Evolutionary conservation across 1,284 basidiomycete genomes (phyloP), one percentile per base, ranked within the genome.

Genomic region (Tylopilus orsonianus): DNA sequence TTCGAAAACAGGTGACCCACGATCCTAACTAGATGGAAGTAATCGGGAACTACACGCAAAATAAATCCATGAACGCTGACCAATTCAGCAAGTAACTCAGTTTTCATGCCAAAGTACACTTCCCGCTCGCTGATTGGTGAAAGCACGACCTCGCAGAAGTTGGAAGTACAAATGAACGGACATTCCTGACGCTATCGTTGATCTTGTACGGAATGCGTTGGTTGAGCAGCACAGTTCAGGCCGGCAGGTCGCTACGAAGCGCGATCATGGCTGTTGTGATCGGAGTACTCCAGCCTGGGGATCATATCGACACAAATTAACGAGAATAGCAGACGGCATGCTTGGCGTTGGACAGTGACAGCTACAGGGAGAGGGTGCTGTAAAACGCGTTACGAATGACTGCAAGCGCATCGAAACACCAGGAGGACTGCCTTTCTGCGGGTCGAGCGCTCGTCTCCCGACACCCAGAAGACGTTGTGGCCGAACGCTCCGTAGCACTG

Each of bases 1-100:
- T 63, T 99, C 95, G 6, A 99, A 77, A 66, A 84, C n/a, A 97
- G 0, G 93, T 93, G 3, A 97, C 92, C 16, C 75, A 19, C 74
- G 75, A 65, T 84, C 29, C 87, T 86, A 50, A 44, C 41, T 18
- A 44, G 22, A 41, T n/a, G 35, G 35, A 32, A 48, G 38, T 0
- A 2, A 30, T 55, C 4, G 36, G 41, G 9, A 19, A 36, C 14
- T 22, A 10, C 27, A 48, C 18, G 29, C 12, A 16, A 40, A n/a
- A 18, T 22, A 8, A n/a, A 3, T 10, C 20, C 10, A 2, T 7
- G 16, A 27, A n/a, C n/a, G 70, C 72, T 54, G 59, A 85, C 80
- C 71, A 71, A 20, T 66, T 69, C 9, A 90, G 66, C 19, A 97
- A 70, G 6, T 71, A 70, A 61, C 97, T 96, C n/a, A 91, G 61